A percentile compares a stretch with the other conserved stretches of the same genome.
Conservation (phyloP, 1,139 yeast species). For the Saccharomyces hybrid region DNA sequence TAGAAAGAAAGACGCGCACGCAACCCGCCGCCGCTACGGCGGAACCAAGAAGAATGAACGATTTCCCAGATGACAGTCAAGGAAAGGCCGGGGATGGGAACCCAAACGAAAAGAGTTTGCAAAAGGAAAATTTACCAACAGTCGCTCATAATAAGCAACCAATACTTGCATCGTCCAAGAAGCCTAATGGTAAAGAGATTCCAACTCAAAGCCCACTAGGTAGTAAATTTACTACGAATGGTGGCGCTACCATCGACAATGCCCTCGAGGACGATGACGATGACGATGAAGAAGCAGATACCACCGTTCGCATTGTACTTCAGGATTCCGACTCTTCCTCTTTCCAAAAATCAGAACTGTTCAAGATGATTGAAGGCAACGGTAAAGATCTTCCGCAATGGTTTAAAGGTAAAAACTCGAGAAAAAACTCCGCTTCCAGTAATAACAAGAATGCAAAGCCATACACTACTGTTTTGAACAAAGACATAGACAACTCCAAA, state of each 20-base stretch:
- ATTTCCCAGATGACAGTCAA: constrained; percentile 11
- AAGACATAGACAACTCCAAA: constrained; percentile 29
- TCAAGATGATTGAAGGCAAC: constrained; percentile 24
- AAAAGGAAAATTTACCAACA: not conserved
- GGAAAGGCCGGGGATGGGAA: constrained; percentile 1
- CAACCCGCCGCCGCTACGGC: constrained; percentile 5
- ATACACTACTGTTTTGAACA: constrained; percentile 30
- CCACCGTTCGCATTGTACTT: constrained; percentile 12
- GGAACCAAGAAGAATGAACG: constrained; percentile 8
- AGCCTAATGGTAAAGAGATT: not conserved
- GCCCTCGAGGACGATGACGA: constrained; percentile 11
- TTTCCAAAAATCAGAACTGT: constrained; percentile 24
- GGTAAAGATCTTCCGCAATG: constrained; percentile 15
- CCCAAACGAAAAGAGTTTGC: not conserved
- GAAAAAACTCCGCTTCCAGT: constrained; percentile 1
- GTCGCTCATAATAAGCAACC: not conserved
- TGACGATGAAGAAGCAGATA: constrained; percentile 12
- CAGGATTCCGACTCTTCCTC: constrained; percentile 14
- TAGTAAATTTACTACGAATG: not conserved
- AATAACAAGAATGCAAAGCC: constrained; percentile 18
- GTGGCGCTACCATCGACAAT: constrained; percentile 2
- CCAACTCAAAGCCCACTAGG: not conserved
- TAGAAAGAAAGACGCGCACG: constrained; percentile 10
- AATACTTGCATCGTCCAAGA: not conserved
- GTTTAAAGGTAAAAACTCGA: constrained; percentile 4